These are phyloP conservation scores for Stephania japonica DNA, from an alignment of 164 flowering plant species.

Conservation along the genomic window DNA sequence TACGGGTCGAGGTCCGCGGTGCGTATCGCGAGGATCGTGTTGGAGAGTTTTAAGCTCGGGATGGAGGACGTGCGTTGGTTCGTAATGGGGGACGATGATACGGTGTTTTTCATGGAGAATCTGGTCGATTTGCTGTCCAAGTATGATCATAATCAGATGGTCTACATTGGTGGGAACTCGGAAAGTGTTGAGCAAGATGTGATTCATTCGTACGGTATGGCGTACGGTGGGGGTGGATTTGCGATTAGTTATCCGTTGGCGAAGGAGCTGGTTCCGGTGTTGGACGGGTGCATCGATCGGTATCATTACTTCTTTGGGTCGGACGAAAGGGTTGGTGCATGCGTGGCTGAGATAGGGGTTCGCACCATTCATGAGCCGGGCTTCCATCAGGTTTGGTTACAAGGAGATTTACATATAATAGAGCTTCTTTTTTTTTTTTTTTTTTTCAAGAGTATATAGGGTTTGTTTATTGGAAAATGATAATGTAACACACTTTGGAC, in stretches of 20 bases:
- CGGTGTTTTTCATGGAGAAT: constrained; percentile 74
- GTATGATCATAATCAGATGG: constrained; percentile 63
- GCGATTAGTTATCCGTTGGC: constrained; percentile 72
- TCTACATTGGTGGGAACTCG: constrained; percentile 66
- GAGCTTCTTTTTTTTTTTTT: no score
- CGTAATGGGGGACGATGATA: constrained; percentile 95
- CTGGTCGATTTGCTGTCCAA: constrained; percentile 45
- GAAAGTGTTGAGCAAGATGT: constrained; percentile 83
- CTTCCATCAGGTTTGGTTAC: constrained; percentile 95
- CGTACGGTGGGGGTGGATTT: constrained; percentile 90
- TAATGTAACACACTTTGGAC: no score
- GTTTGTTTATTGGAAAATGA: no score
- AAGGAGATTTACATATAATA: no score
- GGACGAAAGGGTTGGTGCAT: constrained; percentile 59
- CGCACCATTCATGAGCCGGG: constrained; percentile 63
- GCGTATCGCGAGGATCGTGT: constrained; percentile 61
- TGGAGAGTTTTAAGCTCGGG: constrained; percentile 46
- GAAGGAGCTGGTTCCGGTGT: constrained; percentile 24
- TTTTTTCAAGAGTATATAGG: no score
- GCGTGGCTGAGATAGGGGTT: constrained; percentile 65
- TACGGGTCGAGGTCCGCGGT: constrained; percentile 46
- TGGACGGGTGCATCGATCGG: constrained; percentile 62
- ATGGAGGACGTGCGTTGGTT: constrained; percentile 68
- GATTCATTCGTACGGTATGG: constrained; percentile 66
- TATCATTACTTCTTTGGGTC: constrained; percentile 67